phyloP scores from a whole-genome alignment of 495 filamentous ascomycete genomes.

The Penicillium cosmopolitanum region DNA sequence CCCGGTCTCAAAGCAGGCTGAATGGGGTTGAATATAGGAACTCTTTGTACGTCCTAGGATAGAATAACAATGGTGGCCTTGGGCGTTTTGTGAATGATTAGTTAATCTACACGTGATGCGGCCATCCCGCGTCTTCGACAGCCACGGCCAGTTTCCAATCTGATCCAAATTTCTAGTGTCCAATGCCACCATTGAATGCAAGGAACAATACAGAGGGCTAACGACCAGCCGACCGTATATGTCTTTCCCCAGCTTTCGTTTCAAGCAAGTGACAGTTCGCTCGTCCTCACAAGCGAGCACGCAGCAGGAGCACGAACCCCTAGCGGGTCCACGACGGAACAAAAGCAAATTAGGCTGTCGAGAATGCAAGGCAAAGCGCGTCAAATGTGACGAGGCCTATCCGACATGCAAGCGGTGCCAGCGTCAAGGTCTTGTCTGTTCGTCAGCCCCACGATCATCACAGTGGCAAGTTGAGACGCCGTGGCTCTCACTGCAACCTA shows the following conservation, averaged over 20 bases:
- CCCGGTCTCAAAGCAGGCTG: constrained; percentile 11
- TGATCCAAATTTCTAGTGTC: background rate
- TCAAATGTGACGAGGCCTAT: constrained; percentile 67
- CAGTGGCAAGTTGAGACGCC: constrained; percentile 22
- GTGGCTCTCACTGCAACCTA: constrained; percentile 17
- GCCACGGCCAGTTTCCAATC: background rate
- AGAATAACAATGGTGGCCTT: background rate
- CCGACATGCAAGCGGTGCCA: constrained; percentile 57
- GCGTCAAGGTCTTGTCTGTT: constrained; percentile 21
- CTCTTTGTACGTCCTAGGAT: too few species aligned
- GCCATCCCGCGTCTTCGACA: background rate
- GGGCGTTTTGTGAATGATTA: background rate
- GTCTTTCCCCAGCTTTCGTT: constrained; percentile 13
- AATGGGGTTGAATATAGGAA: constrained; percentile 4
- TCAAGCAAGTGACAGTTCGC: constrained; percentile 16
- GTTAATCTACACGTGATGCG: background rate
- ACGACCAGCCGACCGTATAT: background rate
- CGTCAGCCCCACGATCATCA: constrained; percentile 12
- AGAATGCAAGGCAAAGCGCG: constrained; percentile 37
- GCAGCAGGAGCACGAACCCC: constrained; percentile 16
- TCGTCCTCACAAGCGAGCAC: constrained; percentile 14
- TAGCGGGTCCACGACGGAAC: constrained; percentile 14
- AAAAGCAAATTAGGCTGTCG: constrained; percentile 23
- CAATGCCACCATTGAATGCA: background rate
- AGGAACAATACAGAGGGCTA: background rate